Evolutionary conservation across 768 basidiomycete species (phyloP).

Genomic region (Xerocomellus intermedius): DNA sequence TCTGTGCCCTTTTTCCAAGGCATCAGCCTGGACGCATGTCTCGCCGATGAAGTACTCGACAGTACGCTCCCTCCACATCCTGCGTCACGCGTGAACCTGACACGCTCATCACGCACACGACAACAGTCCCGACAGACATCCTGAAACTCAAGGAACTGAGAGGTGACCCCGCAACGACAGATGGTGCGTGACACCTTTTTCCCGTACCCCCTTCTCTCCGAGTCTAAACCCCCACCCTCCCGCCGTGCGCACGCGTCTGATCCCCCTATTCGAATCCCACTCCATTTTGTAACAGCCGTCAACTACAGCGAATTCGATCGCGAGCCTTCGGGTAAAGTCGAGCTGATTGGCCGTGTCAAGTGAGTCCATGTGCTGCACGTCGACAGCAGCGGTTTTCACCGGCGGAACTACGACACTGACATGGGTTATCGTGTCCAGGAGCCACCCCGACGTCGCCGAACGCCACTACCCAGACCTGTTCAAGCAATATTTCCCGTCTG

Average conservation of each 20-base stretch:
- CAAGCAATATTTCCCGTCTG: constrained; percentile 66
- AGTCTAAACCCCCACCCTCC: too few relatives aligned
- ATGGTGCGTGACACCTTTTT: constrained; percentile 47
- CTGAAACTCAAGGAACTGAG: constrained; percentile 56
- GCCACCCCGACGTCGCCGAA: constrained; percentile 80
- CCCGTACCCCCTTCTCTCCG: too few relatives aligned
- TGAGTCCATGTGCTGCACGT: constrained; percentile 34
- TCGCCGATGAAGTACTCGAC: constrained; percentile 45
- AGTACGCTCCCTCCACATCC: constrained; percentile 36
- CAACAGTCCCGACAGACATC: constrained; percentile 62
- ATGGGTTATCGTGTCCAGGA: constrained; percentile 42
- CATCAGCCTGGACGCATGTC: constrained; percentile 54
- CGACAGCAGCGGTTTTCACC: not conserved
- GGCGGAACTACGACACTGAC: not conserved
- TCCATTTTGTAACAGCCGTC: constrained; percentile 48
- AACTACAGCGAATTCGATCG: constrained; percentile 75
- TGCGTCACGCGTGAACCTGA: not conserved
- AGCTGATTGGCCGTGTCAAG: constrained; percentile 78
- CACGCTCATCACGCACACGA: not conserved
- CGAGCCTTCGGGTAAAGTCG: constrained; percentile 68
- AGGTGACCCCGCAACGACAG: constrained; percentile 53
- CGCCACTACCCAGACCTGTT: constrained; percentile 75
- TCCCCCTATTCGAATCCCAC: not conserved
- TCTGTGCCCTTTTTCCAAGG: constrained; percentile 88
- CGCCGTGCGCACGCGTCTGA: not conserved